Evolutionary conservation across 129 eudicot species (phyloP).

Genomic region (Escallonia herrerae): DNA sequence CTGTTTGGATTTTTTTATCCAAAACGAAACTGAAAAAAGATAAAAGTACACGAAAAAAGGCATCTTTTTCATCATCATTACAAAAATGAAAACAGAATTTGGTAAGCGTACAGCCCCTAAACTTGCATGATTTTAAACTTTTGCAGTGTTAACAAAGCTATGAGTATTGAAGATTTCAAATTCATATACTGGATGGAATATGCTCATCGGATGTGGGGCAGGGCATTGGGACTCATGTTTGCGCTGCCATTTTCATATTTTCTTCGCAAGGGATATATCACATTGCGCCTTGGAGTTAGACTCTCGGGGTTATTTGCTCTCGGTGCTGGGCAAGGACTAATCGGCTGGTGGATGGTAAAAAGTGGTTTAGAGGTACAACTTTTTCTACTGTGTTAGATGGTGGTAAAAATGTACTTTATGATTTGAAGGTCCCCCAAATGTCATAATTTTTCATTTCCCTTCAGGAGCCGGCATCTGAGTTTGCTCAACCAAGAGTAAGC

Average conservation of each 20-base stretch:
- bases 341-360: constrained; percentile 99
- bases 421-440: background rate
- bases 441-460: background rate
- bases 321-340: constrained; percentile 94
- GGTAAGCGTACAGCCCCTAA: background rate
- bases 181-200: constrained; percentile 99
- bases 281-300: constrained; percentile 63
- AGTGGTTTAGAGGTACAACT: constrained; percentile 83
- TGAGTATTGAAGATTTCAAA: constrained; percentile 87
- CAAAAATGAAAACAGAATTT: too few species aligned
- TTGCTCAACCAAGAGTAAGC: constrained; percentile 86
- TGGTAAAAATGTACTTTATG: constrained; percentile 2
- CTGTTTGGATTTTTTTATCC: too few species aligned
- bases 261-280: constrained; percentile 80
- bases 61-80: too few species aligned
- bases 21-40: too few species aligned
- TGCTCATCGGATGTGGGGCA: constrained; percentile 99
- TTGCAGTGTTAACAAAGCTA: constrained; percentile 83
- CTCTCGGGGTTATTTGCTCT: constrained; percentile 78
- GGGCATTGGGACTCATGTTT: constrained; percentile 92
- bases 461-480: constrained; percentile 84
- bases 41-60: too few species aligned
- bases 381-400: constrained; percentile 3
- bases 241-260: constrained; percentile 93
- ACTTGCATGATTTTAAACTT: constrained; percentile 3